These are phyloP conservation scores for Penicillium sp. DNA, from an alignment of 2,329 filamentous ascomycete genomes.

Conservation along the genomic window DNA sequence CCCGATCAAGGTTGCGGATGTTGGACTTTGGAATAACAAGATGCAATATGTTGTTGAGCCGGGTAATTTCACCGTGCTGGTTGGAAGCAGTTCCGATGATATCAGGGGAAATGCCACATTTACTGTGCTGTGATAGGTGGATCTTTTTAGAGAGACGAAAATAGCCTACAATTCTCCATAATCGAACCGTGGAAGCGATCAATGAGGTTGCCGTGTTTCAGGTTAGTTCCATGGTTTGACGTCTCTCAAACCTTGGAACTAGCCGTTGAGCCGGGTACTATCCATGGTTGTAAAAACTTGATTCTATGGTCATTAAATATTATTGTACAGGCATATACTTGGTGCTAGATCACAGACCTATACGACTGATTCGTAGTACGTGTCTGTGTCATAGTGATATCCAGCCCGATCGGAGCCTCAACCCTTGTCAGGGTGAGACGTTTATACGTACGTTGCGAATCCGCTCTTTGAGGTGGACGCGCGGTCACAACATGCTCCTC, in stretches of 20 bases:
- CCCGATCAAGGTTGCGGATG: slow-evolving; percentile 50
- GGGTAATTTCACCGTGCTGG: slow-evolving; percentile 64
- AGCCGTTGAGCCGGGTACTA: not conserved
- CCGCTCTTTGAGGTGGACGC: not conserved
- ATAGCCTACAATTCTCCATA: not conserved
- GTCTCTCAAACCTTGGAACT: not conserved
- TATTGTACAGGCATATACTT: not conserved
- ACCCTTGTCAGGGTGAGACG: slow-evolving; percentile 18
- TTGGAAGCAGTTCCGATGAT: slow-evolving; percentile 54
- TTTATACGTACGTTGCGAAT: slow-evolving; percentile 6
- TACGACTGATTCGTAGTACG: not conserved
- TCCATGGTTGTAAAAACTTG: not conserved
- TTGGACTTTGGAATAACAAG: slow-evolving; percentile 57
- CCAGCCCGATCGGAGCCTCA: slow-evolving; percentile 1
- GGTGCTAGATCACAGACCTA: not conserved
- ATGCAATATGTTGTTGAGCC: slow-evolving; percentile 75
- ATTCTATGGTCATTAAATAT: not conserved
- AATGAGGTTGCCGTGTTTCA: not conserved
- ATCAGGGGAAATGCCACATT: slow-evolving; percentile 35
- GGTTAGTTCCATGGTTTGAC: not conserved
- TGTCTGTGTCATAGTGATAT: not conserved
- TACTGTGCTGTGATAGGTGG: slow-evolving; percentile 21
- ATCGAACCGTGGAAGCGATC: not conserved
- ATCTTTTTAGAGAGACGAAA: not conserved
- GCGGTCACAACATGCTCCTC: not conserved